phyloP scores from a whole-genome alignment of 2,329 filamentous ascomycete species.

The Dothistroma septosporum region DNA sequence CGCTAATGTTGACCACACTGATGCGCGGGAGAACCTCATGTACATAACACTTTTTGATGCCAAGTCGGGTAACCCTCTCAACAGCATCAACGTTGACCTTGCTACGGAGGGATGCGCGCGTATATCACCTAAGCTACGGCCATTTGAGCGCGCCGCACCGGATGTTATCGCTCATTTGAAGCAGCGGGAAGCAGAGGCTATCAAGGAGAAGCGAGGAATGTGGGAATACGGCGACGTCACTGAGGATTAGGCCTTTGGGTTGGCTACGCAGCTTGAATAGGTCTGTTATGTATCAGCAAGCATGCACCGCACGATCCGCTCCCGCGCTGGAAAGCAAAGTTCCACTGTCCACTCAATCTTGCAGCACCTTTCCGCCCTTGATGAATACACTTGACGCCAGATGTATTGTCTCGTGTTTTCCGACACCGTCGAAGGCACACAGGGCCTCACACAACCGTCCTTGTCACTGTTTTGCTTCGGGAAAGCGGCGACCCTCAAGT shows the following conservation, averaged over 20 bases:
- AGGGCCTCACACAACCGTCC: no score
- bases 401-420: no score
- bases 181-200: slow-evolving; percentile 72
- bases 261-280: not conserved
- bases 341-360: not conserved
- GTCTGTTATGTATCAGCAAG: not conserved
- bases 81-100: slow-evolving; percentile 87
- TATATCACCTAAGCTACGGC: slow-evolving; percentile 86
- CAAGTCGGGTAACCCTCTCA: slow-evolving; percentile 57
- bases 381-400: not conserved
- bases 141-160: slow-evolving; percentile 77
- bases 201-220: slow-evolving; percentile 76
- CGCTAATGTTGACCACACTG: slow-evolving; percentile 83
- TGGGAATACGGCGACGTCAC: slow-evolving; percentile 99
- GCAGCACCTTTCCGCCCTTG: no score
- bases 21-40: slow-evolving; percentile 66
- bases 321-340: not conserved
- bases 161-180: slow-evolving; percentile 68
- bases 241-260: slow-evolving; percentile 59
- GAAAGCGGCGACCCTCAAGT: no score
- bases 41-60: slow-evolving; percentile 87
- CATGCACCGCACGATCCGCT: not conserved
- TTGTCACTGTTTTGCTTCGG: no score
- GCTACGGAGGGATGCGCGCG: slow-evolving; percentile 80
- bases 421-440: no score